Conservation (phyloP, 768 basidiomycete species). For the Boletus edulis region DNA sequence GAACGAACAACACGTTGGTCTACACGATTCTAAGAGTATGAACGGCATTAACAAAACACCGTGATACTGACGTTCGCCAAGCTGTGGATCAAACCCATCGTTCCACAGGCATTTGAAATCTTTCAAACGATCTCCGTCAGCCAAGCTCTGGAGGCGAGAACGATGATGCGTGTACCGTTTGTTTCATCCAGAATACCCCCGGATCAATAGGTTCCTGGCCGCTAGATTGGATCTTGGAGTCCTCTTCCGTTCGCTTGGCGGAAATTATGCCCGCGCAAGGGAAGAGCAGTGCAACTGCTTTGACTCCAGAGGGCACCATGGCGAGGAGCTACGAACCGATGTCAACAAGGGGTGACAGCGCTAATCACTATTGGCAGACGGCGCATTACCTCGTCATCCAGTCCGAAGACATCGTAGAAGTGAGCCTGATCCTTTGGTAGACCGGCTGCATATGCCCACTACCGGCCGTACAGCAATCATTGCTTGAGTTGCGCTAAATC, state of each 20-base stretch:
- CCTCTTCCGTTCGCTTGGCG: constrained; percentile 55
- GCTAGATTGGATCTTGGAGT: constrained; percentile 47
- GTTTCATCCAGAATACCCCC: constrained; percentile 83
- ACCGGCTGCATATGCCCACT: constrained; percentile 76
- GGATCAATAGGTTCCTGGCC: constrained; percentile 53
- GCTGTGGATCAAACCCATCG: constrained; percentile 82
- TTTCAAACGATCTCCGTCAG: constrained; percentile 25
- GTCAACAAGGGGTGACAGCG: background rate
- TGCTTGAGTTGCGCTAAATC: background rate
- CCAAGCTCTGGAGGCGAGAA: background rate
- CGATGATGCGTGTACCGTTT: constrained; percentile 56
- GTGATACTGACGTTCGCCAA: constrained; percentile 65
- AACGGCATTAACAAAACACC: constrained; percentile 1
- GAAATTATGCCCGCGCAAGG: constrained; percentile 58
- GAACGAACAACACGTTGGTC: constrained; percentile 56
- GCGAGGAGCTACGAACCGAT: constrained; percentile 51
- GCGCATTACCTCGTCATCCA: constrained; percentile 58
- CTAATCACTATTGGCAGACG: background rate
- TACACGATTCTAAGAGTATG: constrained; percentile 22
- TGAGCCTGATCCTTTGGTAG: constrained; percentile 46
- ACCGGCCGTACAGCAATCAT: background rate
- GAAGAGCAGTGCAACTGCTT: constrained; percentile 85
- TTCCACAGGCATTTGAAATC: constrained; percentile 86
- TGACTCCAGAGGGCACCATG: constrained; percentile 70
- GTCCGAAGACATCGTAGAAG: constrained; percentile 72